phyloP scores from a whole-genome alignment of 139 green algal genomes.

The Chlamydomonas sp. region DNA sequence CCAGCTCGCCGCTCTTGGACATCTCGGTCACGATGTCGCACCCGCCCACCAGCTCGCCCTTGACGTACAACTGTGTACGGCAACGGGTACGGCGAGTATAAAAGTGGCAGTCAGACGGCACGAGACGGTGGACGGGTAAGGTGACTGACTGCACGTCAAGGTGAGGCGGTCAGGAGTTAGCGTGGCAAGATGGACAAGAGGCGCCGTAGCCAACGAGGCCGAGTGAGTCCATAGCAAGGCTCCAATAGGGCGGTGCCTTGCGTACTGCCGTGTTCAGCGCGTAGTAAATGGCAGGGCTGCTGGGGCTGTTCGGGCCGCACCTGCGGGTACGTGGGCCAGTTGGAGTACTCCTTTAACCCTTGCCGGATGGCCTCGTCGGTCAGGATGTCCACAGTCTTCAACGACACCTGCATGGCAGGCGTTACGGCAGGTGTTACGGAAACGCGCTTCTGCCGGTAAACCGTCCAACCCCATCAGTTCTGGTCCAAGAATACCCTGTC shows the following conservation, averaged over 20 bases:
- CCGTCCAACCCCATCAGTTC: too few species aligned
- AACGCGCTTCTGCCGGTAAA: too few species aligned
- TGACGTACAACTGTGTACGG: conserved; percentile 75
- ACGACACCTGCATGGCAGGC: conserved; percentile 32
- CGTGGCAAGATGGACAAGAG: too few species aligned
- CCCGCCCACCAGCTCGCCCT: conserved; percentile 84
- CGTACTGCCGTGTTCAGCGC: too few species aligned
- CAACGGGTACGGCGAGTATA: not conserved
- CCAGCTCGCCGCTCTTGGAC: conserved; percentile 56
- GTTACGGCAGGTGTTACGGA: too few species aligned
- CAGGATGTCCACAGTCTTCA: conserved; percentile 93
- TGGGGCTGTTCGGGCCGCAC: conserved; percentile 37
- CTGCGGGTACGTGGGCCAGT: conserved; percentile 94
- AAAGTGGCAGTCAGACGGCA: not conserved
- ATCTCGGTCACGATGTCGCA: conserved; percentile 90
- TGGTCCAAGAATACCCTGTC: too few species aligned
- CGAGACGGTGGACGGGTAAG: not conserved
- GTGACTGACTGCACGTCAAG: too few species aligned
- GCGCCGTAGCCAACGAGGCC: too few species aligned
- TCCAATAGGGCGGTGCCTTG: not conserved
- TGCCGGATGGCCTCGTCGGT: conserved; percentile 80
- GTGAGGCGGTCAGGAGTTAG: too few species aligned
- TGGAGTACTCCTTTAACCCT: conserved; percentile 87
- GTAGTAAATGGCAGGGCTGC: not conserved
- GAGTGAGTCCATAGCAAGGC: too few species aligned